Percentiles rank a stretch among this genome's conserved stretches.
Evolutionary conservation across 2,329 filamentous ascomycete species (phyloP).

Genomic region (Hypomyces perniciosus): DNA sequence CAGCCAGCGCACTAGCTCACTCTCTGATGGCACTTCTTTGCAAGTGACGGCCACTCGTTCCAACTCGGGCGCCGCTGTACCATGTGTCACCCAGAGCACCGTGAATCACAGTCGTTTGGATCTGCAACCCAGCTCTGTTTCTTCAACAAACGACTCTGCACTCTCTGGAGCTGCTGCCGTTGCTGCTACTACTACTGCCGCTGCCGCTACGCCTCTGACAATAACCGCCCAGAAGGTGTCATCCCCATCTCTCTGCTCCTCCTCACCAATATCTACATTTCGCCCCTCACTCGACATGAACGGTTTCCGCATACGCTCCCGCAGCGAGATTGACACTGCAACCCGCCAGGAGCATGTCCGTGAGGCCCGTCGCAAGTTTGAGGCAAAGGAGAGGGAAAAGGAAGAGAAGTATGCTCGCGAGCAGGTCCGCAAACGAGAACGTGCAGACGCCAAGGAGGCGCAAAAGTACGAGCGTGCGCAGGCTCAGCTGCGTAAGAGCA

Average conservation of each 20-base stretch:
- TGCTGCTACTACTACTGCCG: constrained; percentile 7
- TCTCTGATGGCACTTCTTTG: constrained; percentile 28
- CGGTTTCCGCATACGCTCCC: constrained; percentile 54
- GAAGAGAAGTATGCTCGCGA: constrained; percentile 57
- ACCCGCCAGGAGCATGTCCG: constrained; percentile 52
- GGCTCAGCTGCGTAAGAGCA: constrained; percentile 36
- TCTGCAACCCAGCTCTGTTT: constrained; percentile 32
- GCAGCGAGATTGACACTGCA: constrained; percentile 52
- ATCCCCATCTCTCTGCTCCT: constrained; percentile 20
- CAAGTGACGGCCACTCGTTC: constrained; percentile 23
- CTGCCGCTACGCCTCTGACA: constrained; percentile 19
- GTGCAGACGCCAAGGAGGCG: constrained; percentile 52
- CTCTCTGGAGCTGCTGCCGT: constrained; percentile 21
- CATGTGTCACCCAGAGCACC: constrained; percentile 36
- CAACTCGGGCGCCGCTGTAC: constrained; percentile 20
- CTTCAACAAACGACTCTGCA: constrained; percentile 31
- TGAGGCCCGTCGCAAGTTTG: constrained; percentile 56
- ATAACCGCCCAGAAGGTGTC: constrained; percentile 22
- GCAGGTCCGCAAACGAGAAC: constrained; percentile 52
- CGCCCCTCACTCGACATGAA: constrained; percentile 53
- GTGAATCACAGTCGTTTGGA: constrained; percentile 41
- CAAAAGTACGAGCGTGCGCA: constrained; percentile 43
- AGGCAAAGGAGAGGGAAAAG: constrained; percentile 55
- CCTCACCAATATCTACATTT: constrained; percentile 42
- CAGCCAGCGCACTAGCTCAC: constrained; percentile 29